These are phyloP conservation scores for Ogataea allantospora DNA, from an alignment of 805 yeast species.

Conservation along the genomic window DNA sequence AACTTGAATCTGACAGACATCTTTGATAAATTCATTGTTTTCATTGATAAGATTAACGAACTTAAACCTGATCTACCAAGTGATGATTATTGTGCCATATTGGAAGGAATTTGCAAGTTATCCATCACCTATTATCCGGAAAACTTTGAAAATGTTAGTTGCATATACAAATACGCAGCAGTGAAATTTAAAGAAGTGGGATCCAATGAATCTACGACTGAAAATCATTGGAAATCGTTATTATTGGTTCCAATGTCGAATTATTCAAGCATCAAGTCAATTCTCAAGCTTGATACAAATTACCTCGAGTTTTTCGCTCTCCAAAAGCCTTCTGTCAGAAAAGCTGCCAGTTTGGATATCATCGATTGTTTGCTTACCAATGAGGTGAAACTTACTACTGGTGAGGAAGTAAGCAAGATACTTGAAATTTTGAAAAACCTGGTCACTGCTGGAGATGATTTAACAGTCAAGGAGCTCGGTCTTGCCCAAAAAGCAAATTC, in stretches of 20 bases:
- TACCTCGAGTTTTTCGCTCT: constrained; percentile 55
- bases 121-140: constrained; percentile 66
- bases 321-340: constrained; percentile 52
- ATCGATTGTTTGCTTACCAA: constrained; percentile 52
- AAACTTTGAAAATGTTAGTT: constrained; percentile 57
- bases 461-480: constrained; percentile 41
- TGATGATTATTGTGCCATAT: constrained; percentile 61
- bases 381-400: constrained; percentile 36
- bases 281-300: constrained; percentile 43
- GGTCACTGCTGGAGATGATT: constrained; percentile 35
- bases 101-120: constrained; percentile 64
- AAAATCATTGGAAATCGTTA: constrained; percentile 35
- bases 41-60: constrained; percentile 53
- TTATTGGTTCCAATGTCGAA: constrained; percentile 48
- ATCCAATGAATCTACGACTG: constrained; percentile 19
- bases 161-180: constrained; percentile 55
- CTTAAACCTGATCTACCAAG: constrained; percentile 63
- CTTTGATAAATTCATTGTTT: constrained; percentile 66
- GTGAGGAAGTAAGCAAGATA: constrained; percentile 55
- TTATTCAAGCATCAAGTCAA: constrained; percentile 36
- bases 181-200: constrained; percentile 33
- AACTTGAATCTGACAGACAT: constrained; percentile 31
- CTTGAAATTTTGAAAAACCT: constrained; percentile 58
- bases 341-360: constrained; percentile 57
- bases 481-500: constrained; percentile 19